Evolutionary conservation across 192 early-diverging fungal genomes (phyloP).

Genomic region (Umbelopsis isabellina): DNA sequence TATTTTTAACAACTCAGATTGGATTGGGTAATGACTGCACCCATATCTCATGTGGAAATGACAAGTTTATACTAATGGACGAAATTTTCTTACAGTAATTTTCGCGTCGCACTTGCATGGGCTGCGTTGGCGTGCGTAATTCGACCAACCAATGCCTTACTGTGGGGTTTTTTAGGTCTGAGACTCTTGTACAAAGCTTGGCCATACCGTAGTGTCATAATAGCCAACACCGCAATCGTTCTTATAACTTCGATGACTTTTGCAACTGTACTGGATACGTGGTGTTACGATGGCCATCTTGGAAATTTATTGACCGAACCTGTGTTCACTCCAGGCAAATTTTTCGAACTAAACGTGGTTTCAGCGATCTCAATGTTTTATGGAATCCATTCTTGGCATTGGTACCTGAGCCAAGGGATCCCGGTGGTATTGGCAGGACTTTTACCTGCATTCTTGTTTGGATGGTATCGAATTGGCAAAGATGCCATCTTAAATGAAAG

Average conservation of each 20-base stretch:
- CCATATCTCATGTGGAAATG: too few relatives aligned
- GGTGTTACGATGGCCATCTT: slow-evolving; percentile 71
- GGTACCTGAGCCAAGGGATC: slow-evolving; percentile 85
- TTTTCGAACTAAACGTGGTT: slow-evolving; percentile 82
- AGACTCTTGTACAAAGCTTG: slow-evolving; percentile 49
- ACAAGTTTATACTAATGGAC: neutral
- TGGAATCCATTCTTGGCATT: slow-evolving; percentile 89
- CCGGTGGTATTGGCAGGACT: slow-evolving; percentile 79
- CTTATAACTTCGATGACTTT: slow-evolving; percentile 49
- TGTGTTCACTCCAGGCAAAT: slow-evolving; percentile 77
- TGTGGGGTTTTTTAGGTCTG: slow-evolving; percentile 83
- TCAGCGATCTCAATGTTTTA: slow-evolving; percentile 87
- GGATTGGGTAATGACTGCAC: slow-evolving; percentile 7
- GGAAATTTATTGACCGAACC: slow-evolving; percentile 63
- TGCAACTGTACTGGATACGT: slow-evolving; percentile 64
- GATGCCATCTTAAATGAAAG: slow-evolving; percentile 9
- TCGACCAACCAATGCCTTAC: slow-evolving; percentile 84
- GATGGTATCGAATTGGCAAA: slow-evolving; percentile 42
- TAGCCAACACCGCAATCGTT: slow-evolving; percentile 41
- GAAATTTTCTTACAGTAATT: neutral
- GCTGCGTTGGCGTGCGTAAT: slow-evolving; percentile 85
- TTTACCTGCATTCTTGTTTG: slow-evolving; percentile 68
- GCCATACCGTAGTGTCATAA: slow-evolving; percentile 21
- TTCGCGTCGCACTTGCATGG: slow-evolving; percentile 56
- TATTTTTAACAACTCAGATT: neutral